Percentiles rank a stretch among this genome's conserved stretches.
These are phyloP conservation scores for Paramecium biaurelia DNA, from an alignment of 73 alveolate genomes.

Conservation along the genomic window DNA sequence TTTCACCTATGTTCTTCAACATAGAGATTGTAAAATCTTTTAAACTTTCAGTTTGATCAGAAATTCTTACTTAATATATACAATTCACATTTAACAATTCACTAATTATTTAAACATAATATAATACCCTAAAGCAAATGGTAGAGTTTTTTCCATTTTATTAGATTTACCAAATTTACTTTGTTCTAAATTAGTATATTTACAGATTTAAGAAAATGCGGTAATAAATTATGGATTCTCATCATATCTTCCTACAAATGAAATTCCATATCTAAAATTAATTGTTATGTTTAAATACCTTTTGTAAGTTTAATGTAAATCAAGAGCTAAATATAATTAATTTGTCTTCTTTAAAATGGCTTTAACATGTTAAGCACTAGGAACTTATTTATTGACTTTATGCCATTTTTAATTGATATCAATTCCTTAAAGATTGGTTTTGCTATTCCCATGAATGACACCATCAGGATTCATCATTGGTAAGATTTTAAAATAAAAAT, in stretches of 20 bases:
- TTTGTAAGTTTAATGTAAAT: slow-evolving; percentile 33
- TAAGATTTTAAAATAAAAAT: slow-evolving; percentile 83
- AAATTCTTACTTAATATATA: background rate
- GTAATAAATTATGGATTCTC: background rate
- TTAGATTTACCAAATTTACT: background rate
- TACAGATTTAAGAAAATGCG: background rate
- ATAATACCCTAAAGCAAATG: slow-evolving; percentile 5
- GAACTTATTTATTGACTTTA: slow-evolving; percentile 52
- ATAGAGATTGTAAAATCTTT: background rate
- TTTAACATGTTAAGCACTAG: background rate
- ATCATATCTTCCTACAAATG: background rate
- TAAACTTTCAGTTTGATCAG: background rate
- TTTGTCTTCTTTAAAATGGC: background rate
- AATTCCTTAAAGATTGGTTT: slow-evolving; percentile 83
- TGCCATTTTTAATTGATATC: slow-evolving; percentile 85
- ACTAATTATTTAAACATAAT: background rate
- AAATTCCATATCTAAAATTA: background rate
- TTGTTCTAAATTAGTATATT: background rate
- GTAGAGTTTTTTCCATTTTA: background rate
- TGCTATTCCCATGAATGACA: slow-evolving; percentile 87
- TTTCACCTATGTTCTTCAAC: background rate
- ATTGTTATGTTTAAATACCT: background rate
- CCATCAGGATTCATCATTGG: slow-evolving; percentile 98
- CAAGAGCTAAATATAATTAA: background rate
- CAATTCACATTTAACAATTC: background rate